phyloP scores from a whole-genome alignment of 352 stramenopile species.

The Pythium sukuiense region DNA sequence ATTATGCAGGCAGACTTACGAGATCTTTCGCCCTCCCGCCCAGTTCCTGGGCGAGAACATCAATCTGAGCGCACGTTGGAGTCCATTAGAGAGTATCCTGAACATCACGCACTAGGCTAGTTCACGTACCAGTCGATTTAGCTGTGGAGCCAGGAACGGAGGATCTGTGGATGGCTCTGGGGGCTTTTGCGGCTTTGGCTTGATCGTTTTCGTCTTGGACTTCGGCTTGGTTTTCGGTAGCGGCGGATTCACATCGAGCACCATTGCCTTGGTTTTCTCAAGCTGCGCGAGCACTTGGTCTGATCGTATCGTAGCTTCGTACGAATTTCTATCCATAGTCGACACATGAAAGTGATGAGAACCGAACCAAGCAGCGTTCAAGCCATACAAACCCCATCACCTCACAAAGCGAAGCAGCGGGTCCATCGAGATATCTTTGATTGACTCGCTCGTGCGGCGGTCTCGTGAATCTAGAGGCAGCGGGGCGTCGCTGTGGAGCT shows the following conservation, averaged over 20 bases:
- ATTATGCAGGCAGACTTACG: slow-evolving; percentile 7
- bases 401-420: slow-evolving; percentile 15
- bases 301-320: slow-evolving; percentile 1
- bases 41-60: slow-evolving; percentile 23
- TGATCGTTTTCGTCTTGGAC: slow-evolving; percentile 1
- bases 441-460: neutral
- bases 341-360: neutral
- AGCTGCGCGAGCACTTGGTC: slow-evolving; percentile 12
- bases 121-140: slow-evolving; percentile 4
- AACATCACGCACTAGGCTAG: too few species aligned
- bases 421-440: neutral
- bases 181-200: slow-evolving; percentile 1
- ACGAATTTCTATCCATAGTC: slow-evolving; percentile 11
- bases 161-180: slow-evolving; percentile 9
- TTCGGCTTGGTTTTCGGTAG: neutral
- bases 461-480: neutral
- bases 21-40: slow-evolving; percentile 25
- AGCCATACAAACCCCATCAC: neutral
- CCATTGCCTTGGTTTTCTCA: slow-evolving; percentile 11
- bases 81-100: too few species aligned
- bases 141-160: slow-evolving; percentile 16
- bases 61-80: slow-evolving; percentile 18
- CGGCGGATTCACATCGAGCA: neutral
- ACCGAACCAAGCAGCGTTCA: too few species aligned
- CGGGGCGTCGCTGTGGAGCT: neutral